These are phyloP conservation scores for Colletotrichum spaethianum DNA, from an alignment of 2,329 filamentous ascomycete species.

Conservation along the genomic window DNA sequence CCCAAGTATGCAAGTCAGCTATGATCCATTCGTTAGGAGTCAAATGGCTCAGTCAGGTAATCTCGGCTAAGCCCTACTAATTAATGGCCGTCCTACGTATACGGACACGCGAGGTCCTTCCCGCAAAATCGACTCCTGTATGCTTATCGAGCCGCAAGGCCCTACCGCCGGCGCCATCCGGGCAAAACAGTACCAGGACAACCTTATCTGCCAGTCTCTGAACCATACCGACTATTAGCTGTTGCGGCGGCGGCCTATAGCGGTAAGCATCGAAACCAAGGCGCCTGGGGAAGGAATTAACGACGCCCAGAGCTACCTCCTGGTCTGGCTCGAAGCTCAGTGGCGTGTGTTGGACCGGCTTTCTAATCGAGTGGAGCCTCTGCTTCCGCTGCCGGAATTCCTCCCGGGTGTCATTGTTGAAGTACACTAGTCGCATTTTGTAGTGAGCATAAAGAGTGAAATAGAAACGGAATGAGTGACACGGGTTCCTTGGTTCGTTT, in stretches of 20 bases:
- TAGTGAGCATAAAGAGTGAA: neutral
- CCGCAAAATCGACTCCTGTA: conserved; percentile 4
- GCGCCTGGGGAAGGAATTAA: neutral
- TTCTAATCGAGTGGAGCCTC: neutral
- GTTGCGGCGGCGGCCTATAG: neutral
- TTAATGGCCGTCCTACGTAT: too few species aligned
- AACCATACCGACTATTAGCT: conserved; percentile 6
- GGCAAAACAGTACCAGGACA: neutral
- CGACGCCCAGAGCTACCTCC: neutral
- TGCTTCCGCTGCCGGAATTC: neutral
- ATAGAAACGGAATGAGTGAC: neutral
- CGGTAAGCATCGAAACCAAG: neutral
- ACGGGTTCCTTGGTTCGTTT: too few species aligned
- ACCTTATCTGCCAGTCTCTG: neutral
- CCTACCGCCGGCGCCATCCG: neutral
- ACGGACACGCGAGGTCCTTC: conserved; percentile 4
- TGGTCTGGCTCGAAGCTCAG: conserved; percentile 9
- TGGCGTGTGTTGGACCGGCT: conserved; percentile 4
- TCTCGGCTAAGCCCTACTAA: neutral
- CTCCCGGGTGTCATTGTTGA: conserved; percentile 1
- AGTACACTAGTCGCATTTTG: neutral
- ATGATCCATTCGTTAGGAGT: neutral
- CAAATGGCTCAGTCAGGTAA: neutral
- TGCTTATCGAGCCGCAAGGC: neutral
- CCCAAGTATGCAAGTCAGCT: neutral